These are phyloP conservation scores for Penicillium sp. DNA, from an alignment of 2,329 filamentous ascomycete genomes.

Conservation along the genomic window DNA sequence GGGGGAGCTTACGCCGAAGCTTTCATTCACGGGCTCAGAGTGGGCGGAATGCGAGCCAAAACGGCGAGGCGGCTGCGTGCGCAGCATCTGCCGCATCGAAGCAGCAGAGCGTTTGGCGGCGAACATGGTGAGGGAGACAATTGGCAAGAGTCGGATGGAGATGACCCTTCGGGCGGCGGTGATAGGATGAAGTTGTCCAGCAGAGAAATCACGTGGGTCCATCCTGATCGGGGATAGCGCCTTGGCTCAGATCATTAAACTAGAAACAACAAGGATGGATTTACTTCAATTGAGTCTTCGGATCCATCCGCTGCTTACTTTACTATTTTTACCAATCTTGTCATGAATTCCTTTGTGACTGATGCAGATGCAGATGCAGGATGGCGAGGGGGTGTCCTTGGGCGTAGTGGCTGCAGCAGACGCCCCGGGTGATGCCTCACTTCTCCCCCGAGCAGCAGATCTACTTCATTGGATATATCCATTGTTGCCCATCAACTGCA, in stretches of 20 bases:
- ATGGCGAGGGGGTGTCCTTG: no score
- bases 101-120: constrained; percentile 38
- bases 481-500: constrained; percentile 2
- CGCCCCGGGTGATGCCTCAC: constrained; percentile 1
- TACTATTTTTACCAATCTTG: no score
- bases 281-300: no score
- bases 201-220: constrained; percentile 17
- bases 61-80: constrained; percentile 41
- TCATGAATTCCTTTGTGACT: no score
- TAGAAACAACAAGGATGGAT: no score
- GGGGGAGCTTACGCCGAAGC: constrained; percentile 40
- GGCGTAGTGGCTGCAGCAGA: background rate
- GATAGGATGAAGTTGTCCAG: constrained; percentile 24
- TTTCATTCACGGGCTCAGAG: constrained; percentile 42
- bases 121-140: constrained; percentile 37
- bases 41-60: constrained; percentile 41
- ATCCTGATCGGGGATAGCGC: constrained; percentile 16
- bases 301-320: no score
- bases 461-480: constrained; percentile 5
- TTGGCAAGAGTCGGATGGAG: constrained; percentile 27
- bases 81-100: constrained; percentile 36
- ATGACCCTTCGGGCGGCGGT: constrained; percentile 26
- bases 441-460: constrained; percentile 1
- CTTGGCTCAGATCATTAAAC: background rate
- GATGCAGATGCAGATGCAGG: no score